Evolutionary conservation across 2,329 filamentous ascomycete genomes (phyloP).

Genomic region (Aspergillus japonicus): DNA sequence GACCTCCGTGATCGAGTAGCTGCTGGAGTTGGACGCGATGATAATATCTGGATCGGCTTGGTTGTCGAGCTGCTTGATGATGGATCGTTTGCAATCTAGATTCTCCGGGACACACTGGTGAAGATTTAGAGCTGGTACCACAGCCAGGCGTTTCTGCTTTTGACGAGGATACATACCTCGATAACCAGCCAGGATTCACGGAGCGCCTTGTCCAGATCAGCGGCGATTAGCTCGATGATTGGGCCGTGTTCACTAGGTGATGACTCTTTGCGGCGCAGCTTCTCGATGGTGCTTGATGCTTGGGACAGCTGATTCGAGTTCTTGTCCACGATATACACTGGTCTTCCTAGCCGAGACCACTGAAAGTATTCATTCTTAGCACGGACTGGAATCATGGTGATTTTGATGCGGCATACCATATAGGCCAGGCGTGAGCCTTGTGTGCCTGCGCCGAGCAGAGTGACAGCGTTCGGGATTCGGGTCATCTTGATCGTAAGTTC

Average conservation of each 20-base stretch:
- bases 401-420: slow-evolving; percentile 2
- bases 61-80: slow-evolving; percentile 43
- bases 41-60: slow-evolving; percentile 38
- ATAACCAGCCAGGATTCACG: slow-evolving; percentile 4
- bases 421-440: slow-evolving; percentile 11
- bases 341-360: slow-evolving; percentile 9
- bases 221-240: not conserved
- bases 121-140: slow-evolving; percentile 9
- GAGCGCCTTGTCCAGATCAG: not conserved
- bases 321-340: slow-evolving; percentile 9
- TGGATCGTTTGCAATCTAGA: slow-evolving; percentile 41
- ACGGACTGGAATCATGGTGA: not conserved
- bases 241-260: not conserved
- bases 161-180: not conserved
- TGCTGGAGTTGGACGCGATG: slow-evolving; percentile 51
- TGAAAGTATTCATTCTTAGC: not conserved
- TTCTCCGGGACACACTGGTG: slow-evolving; percentile 47
- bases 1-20: slow-evolving; percentile 48
- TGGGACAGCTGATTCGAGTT: slow-evolving; percentile 4
- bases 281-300: not conserved
- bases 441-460: slow-evolving; percentile 5
- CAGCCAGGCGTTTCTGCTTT: not conserved
- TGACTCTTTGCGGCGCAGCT: not conserved
- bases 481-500: not conserved
- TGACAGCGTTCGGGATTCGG: not conserved